These are phyloP conservation scores for Lasiodiplodia citricola DNA, from an alignment of 2,329 filamentous ascomycete genomes.

Conservation along the genomic window DNA sequence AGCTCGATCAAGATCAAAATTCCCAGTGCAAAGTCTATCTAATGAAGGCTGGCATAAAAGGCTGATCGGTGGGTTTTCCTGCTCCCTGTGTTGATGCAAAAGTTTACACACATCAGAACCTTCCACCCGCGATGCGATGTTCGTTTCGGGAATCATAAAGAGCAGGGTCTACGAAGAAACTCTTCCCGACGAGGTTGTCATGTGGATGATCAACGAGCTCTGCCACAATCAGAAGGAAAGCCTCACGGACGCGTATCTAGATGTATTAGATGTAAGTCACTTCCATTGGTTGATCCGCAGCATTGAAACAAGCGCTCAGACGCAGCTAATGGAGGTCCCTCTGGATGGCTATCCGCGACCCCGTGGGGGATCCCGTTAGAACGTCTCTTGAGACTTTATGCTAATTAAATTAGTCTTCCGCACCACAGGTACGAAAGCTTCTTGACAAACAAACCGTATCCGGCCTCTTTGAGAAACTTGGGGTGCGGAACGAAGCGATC, in stretches of 20 bases:
- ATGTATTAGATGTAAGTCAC: slow-evolving; percentile 37
- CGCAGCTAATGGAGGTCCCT: not conserved
- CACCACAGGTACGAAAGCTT: slow-evolving; percentile 14
- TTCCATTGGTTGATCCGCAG: not conserved
- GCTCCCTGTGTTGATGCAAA: not conserved
- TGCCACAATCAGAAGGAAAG: slow-evolving; percentile 35
- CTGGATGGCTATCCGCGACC: not conserved
- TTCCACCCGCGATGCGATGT: slow-evolving; percentile 44
- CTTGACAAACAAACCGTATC: not conserved
- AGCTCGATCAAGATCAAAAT: slow-evolving; percentile 22
- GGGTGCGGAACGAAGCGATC: not conserved
- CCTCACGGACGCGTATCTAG: slow-evolving; percentile 43
- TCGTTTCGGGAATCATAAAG: slow-evolving; percentile 48
- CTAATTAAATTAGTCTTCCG: slow-evolving; percentile 5
- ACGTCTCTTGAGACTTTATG: not conserved
- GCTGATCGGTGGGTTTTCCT: slow-evolving; percentile 1
- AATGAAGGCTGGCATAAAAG: slow-evolving; percentile 10
- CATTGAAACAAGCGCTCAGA: not conserved
- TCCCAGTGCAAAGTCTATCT: slow-evolving; percentile 35
- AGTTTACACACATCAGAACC: slow-evolving; percentile 2
- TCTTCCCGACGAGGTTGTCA: slow-evolving; percentile 45
- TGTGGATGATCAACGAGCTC: slow-evolving; percentile 51
- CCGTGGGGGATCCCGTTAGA: not conserved
- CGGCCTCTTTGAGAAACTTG: slow-evolving; percentile 8
- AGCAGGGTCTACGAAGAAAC: slow-evolving; percentile 44